Conservation (phyloP, 352 stramenopile genomes). For the Globisporangium cylindrosporum region DNA sequence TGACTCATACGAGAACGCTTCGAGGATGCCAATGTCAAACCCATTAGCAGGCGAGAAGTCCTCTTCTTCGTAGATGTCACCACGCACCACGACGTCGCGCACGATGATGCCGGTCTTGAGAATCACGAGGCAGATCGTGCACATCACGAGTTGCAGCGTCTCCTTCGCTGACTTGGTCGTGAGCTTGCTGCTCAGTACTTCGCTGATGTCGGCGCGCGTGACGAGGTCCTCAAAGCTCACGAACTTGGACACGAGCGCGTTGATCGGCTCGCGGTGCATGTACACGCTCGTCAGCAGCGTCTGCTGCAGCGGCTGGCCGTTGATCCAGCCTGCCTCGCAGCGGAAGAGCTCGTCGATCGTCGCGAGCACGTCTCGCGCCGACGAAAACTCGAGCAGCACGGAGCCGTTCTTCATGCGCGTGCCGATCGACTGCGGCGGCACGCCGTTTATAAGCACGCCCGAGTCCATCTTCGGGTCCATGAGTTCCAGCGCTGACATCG, state of each 20-base stretch:
- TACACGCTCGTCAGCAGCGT: constrained; percentile 90
- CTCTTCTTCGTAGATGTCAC: constrained; percentile 96
- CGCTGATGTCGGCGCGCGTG: constrained; percentile 24
- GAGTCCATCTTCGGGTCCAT: constrained; percentile 95
- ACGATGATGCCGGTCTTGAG: constrained; percentile 81
- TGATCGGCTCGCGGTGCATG: constrained; percentile 72
- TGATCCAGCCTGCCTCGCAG: constrained; percentile 78
- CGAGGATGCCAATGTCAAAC: constrained; percentile 57
- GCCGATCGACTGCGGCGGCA: constrained; percentile 50
- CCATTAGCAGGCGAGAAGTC: constrained; percentile 86
- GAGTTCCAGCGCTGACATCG: constrained; percentile 93
- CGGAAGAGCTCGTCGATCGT: constrained; percentile 78
- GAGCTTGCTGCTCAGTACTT: constrained; percentile 31
- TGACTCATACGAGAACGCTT: constrained; percentile 33
- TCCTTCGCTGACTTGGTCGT: constrained; percentile 30
- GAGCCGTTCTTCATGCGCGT: constrained; percentile 37
- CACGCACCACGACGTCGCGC: constrained; percentile 82
- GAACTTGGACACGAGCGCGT: constrained; percentile 54
- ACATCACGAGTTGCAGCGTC: constrained; percentile 74
- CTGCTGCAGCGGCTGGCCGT: constrained; percentile 82
- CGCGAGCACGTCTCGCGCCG: constrained; percentile 61
- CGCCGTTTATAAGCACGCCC: constrained; percentile 72
- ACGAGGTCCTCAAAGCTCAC: constrained; percentile 21
- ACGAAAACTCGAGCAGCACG: constrained; percentile 63
- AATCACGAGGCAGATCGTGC: constrained; percentile 53